Evolutionary conservation across 2,329 filamentous ascomycete species (phyloP).

Genomic region (Penicillium sp.): DNA sequence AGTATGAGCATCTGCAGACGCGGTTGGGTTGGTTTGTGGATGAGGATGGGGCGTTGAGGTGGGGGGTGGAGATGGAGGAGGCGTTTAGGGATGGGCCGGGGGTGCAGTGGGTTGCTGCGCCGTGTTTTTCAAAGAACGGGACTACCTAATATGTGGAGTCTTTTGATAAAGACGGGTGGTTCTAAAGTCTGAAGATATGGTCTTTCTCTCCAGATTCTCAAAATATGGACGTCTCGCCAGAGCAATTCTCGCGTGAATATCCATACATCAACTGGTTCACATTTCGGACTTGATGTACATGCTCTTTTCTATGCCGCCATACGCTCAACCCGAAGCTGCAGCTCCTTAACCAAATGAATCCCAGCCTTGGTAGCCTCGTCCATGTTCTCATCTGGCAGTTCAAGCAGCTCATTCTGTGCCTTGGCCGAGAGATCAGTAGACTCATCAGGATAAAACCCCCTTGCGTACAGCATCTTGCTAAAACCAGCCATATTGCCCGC

Average conservation of each 20-base stretch:
- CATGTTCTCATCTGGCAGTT: slow-evolving; percentile 59
- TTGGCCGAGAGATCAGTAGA: slow-evolving; percentile 47
- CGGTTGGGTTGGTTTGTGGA: slow-evolving; percentile 23
- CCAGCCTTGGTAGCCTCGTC: slow-evolving; percentile 58
- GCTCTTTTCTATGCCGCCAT: slow-evolving; percentile 23
- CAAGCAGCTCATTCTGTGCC: slow-evolving; percentile 57
- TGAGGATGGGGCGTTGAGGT: slow-evolving; percentile 17
- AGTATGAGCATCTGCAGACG: slow-evolving; percentile 17
- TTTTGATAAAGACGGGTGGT: slow-evolving; percentile 3
- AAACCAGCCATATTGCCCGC: slow-evolving; percentile 50
- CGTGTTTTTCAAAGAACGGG: slow-evolving; percentile 13
- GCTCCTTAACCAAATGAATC: slow-evolving; percentile 47
- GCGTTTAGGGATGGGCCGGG: slow-evolving; percentile 15
- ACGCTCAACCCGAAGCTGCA: slow-evolving; percentile 29
- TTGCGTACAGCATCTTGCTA: slow-evolving; percentile 56
- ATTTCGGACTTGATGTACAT: too few relatives aligned
- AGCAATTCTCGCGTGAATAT: too few relatives aligned
- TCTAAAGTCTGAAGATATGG: neutral
- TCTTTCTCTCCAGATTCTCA: neutral
- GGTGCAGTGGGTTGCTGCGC: slow-evolving; percentile 19
- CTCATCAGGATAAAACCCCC: slow-evolving; percentile 53
- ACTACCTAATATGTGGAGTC: slow-evolving; percentile 11
- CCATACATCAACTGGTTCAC: too few relatives aligned
- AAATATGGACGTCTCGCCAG: too few relatives aligned
- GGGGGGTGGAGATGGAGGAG: slow-evolving; percentile 24